phyloP scores from a whole-genome alignment of 2,329 filamentous ascomycete species.

The Phaeophleospora eucalypticola region DNA sequence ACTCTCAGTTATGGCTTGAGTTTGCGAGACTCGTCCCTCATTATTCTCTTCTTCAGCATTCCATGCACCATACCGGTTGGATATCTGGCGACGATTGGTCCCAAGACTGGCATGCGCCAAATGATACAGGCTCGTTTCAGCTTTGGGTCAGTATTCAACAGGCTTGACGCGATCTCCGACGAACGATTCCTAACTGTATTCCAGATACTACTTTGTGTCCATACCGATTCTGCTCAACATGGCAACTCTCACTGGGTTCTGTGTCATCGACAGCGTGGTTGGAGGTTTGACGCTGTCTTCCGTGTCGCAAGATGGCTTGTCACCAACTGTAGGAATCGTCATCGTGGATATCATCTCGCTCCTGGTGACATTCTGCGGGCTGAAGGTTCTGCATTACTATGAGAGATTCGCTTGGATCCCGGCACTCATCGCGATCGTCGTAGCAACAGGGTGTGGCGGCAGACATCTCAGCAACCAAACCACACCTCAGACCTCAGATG shows the following conservation, averaged over 20 bases:
- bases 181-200: not conserved
- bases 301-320: constrained; percentile 48
- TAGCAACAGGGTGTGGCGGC: constrained; percentile 40
- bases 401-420: constrained; percentile 43
- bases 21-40: constrained; percentile 53
- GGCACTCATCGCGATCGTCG: constrained; percentile 39
- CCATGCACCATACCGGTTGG: constrained; percentile 53
- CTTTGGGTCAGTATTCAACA: constrained; percentile 48
- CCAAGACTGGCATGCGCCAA: constrained; percentile 61
- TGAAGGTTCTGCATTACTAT: constrained; percentile 42
- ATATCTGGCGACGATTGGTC: constrained; percentile 56
- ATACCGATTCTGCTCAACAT: constrained; percentile 61
- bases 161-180: no score
- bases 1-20: constrained; percentile 53
- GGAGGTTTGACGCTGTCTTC: constrained; percentile 56
- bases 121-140: constrained; percentile 63
- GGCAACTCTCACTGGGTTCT: constrained; percentile 60
- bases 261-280: constrained; percentile 58
- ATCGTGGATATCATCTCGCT: constrained; percentile 56
- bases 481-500: constrained; percentile 39
- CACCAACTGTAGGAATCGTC: constrained; percentile 56
- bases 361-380: constrained; percentile 61
- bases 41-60: constrained; percentile 62
- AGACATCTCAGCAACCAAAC: constrained; percentile 45
- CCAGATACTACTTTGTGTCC: constrained; percentile 48